These are phyloP conservation scores for Hordeum vulgare DNA, from an alignment of 176 grass and related monocot species.

Conservation along the genomic window MorexV3_pseudomolecules_assembly NC_058519.1:664553309-664553808, in stretches of 20 bases:
- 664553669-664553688: constrained; percentile 40
- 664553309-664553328: background rate
- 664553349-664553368: too few species aligned
- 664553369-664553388: too few species aligned
- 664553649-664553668: constrained; percentile 60
- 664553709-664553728: constrained; percentile 24
- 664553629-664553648: constrained; percentile 82
- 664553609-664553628: constrained; percentile 90
- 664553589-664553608: constrained; percentile 96
- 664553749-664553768: constrained; percentile 40
- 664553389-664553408: too few species aligned
- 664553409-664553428: too few species aligned
- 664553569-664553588: constrained; percentile 91
- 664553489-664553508: background rate
- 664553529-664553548: constrained; percentile 19
- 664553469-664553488: too few species aligned
- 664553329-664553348: background rate
- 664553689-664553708: constrained; percentile 41
- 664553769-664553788: constrained; percentile 55
- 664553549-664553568: constrained; percentile 94
- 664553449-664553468: too few species aligned
- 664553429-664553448: too few species aligned
- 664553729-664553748: too few species aligned
- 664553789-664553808: constrained; percentile 64
- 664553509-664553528: constrained; percentile 21